Base-by-base conservation (phyloP, 441 rosid species). In the Jatropha podagrica region DNA sequence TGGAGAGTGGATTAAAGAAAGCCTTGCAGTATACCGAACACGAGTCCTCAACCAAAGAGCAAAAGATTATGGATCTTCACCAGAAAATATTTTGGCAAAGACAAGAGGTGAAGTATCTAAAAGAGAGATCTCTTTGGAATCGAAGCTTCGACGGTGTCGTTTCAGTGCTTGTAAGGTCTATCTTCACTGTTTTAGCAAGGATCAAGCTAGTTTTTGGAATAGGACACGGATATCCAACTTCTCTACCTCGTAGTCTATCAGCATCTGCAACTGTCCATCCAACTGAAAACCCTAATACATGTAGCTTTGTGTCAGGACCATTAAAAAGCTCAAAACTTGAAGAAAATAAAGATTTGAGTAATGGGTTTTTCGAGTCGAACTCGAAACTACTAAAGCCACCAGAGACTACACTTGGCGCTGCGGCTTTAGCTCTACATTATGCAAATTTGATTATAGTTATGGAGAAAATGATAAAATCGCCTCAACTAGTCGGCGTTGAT, bases 381-480 rank as follows among this genome's bases (percentile, higher is more conserved):
- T 84, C 97, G 14, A 85, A 82, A 81, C 82, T 91, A 5, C 81
- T 92, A 65, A 90, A 87, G 80, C 93, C 97, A 0, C 96, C 98
- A 11, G 79, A 80, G 48, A 88, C 85, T 0, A 91, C 98, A 5
- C 85, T 96, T 1, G 99, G 98, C 0, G 91, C 94, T 10, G 83
- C 93, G 4, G 98, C 94, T 17, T 77, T 92, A 56, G 90, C 97
- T 46, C 83, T 92, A 42, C 98, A 94, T 82, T 94, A 92, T 77
- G 92, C 98, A 0, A 91, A 91, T 74, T 78, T 96, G 75, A 90
- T 96, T 0, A 88, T 96, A 38, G 88, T 94, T 9, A 87, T 91
- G 87, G 99, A 96, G 81, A 96, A 92, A 77, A 92, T 96, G 98
- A 91, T 96, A 27, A 90, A 87, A 65, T 92, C 94, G 12, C 99